These are phyloP conservation scores for Amanita thiersii DNA, from an alignment of 768 basidiomycete species.

Conservation along the genomic window DNA sequence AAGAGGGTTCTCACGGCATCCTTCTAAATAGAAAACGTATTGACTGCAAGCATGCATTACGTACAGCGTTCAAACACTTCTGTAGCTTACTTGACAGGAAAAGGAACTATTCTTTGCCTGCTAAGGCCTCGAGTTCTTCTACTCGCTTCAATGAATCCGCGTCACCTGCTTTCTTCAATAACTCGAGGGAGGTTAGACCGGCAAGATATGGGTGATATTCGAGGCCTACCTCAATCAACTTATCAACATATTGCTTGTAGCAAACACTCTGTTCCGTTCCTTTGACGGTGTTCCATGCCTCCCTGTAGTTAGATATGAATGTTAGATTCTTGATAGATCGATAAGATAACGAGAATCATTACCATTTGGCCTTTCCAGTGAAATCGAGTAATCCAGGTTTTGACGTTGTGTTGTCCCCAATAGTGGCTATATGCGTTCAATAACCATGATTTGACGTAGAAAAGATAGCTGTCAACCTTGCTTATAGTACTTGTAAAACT, in stretches of 20 bases:
- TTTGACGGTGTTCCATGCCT: constrained; percentile 76
- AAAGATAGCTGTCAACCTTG: constrained; percentile 52
- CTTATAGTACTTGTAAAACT: constrained; percentile 96
- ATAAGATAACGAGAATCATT: constrained; percentile 11
- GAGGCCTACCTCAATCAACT: constrained; percentile 56
- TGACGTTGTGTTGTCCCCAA: constrained; percentile 61
- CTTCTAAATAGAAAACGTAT: background rate
- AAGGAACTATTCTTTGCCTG: constrained; percentile 6
- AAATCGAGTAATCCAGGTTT: constrained; percentile 81
- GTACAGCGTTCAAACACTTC: background rate
- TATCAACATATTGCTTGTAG: constrained; percentile 62
- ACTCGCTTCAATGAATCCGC: constrained; percentile 49
- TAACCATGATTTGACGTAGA: constrained; percentile 2
- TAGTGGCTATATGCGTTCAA: constrained; percentile 39
- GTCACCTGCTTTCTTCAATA: constrained; percentile 44
- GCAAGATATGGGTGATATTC: background rate
- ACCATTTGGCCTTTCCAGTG: constrained; percentile 88
- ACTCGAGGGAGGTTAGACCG: constrained; percentile 27
- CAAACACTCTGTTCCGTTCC: constrained; percentile 71
- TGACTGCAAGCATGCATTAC: background rate
- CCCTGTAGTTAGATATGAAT: constrained; percentile 37
- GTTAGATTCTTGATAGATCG: constrained; percentile 1
- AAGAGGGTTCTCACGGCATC: constrained; percentile 4
- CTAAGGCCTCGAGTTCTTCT: constrained; percentile 51
- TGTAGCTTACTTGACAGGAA: constrained; percentile 8